These are phyloP conservation scores for Thalia dealbata DNA, from an alignment of 176 grass and related monocot species.

Conservation along the genomic window DNA sequence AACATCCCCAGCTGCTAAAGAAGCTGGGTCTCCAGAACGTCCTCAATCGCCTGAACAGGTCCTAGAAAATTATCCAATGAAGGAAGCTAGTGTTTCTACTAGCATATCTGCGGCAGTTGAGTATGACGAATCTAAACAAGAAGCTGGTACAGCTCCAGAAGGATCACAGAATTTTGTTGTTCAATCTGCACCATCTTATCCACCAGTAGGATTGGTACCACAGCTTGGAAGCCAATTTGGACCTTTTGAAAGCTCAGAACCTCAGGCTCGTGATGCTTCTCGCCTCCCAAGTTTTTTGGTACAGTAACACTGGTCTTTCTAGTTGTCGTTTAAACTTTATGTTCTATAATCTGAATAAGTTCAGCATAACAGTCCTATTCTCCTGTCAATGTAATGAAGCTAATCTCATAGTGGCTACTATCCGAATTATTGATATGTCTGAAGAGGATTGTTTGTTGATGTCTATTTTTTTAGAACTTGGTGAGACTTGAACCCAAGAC, in stretches of 20 bases:
- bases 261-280: constrained; percentile 31
- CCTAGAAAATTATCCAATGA: constrained; percentile 23
- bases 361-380: neutral
- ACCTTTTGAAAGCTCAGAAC: constrained; percentile 44
- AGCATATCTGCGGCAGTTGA: constrained; percentile 15
- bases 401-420: neutral
- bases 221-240: constrained; percentile 39
- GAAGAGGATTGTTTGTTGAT: neutral
- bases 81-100: constrained; percentile 17
- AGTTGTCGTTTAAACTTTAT: neutral
- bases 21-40: constrained; percentile 12
- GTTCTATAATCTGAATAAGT: neutral
- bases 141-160: constrained; percentile 23
- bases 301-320: constrained; percentile 8
- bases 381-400: neutral
- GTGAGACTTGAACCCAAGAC: too few relatives aligned
- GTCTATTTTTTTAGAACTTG: too few relatives aligned
- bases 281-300: constrained; percentile 34
- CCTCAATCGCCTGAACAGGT: constrained; percentile 27
- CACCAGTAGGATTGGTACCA: constrained; percentile 32
- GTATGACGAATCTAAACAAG: constrained; percentile 30
- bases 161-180: constrained; percentile 28
- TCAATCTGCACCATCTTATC: constrained; percentile 27
- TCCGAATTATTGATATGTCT: neutral
- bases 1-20: constrained; percentile 26